Conservation (phyloP, 805 yeast genomes). For the Lipomyces sp. region DNA sequence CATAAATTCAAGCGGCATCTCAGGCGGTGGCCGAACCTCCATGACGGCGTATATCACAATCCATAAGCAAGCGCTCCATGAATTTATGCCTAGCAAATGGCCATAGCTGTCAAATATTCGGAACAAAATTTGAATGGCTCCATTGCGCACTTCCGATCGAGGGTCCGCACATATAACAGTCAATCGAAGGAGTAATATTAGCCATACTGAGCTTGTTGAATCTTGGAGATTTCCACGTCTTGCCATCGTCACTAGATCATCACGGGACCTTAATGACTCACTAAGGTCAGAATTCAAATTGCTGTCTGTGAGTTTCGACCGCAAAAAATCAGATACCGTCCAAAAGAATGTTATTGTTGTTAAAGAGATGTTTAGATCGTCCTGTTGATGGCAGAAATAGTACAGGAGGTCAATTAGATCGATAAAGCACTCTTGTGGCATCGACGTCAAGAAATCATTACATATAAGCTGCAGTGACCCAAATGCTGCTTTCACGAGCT, state of each 20-base stretch:
- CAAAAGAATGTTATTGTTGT: slow-evolving; percentile 91
- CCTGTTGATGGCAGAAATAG: slow-evolving; percentile 70
- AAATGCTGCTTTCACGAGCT: slow-evolving; percentile 59
- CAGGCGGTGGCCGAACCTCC: slow-evolving; percentile 38
- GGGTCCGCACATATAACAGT: slow-evolving; percentile 66
- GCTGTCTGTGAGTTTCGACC: slow-evolving; percentile 41
- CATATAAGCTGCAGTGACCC: slow-evolving; percentile 81
- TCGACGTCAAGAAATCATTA: slow-evolving; percentile 77
- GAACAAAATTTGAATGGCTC: slow-evolving; percentile 86
- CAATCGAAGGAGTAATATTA: slow-evolving; percentile 64
- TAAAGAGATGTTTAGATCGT: slow-evolving; percentile 84
- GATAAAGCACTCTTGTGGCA: slow-evolving; percentile 70
- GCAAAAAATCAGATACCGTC: slow-evolving; percentile 80
- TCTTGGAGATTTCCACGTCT: slow-evolving; percentile 20
- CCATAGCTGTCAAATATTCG: slow-evolving; percentile 79
- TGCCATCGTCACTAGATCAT: slow-evolving; percentile 23
- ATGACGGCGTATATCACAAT: slow-evolving; percentile 59
- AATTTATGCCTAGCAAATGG: slow-evolving; percentile 52
- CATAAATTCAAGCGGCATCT: slow-evolving; percentile 21
- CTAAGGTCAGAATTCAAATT: slow-evolving; percentile 31
- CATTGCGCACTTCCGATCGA: slow-evolving; percentile 83
- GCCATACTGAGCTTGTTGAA: slow-evolving; percentile 55
- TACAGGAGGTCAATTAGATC: slow-evolving; percentile 72
- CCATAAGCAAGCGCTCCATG: slow-evolving; percentile 70
- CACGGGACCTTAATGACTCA: slow-evolving; percentile 24